These are phyloP conservation scores for Xylaria multiplex DNA, from an alignment of 2,329 filamentous ascomycete genomes.

Conservation along the genomic window DNA sequence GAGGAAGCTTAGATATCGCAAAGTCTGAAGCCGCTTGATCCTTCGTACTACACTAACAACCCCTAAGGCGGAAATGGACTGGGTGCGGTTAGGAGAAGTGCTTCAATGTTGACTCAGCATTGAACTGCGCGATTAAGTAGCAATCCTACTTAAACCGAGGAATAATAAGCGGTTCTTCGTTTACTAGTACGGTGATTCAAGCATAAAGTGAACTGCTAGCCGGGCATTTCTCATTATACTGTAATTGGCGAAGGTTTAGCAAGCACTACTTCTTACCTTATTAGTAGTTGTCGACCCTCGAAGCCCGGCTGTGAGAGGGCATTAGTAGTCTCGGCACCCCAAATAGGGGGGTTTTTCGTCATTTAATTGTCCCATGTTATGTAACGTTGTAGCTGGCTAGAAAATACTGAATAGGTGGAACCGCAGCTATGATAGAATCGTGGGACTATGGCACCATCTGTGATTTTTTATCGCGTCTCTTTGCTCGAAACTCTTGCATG, in stretches of 20 bases:
- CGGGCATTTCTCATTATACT: too few relatives aligned
- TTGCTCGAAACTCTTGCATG: conserved; percentile 30
- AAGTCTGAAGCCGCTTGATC: not conserved
- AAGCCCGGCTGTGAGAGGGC: not conserved
- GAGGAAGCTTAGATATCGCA: not conserved
- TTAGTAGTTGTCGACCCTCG: not conserved
- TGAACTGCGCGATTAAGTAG: too few relatives aligned
- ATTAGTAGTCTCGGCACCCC: too few relatives aligned
- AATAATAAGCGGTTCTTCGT: too few relatives aligned
- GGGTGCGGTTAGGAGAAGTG: too few relatives aligned
- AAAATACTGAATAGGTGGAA: conserved; percentile 12
- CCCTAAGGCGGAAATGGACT: not conserved
- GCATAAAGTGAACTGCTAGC: too few relatives aligned
- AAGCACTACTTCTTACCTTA: not conserved
- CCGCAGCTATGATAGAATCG: not conserved
- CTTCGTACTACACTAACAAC: not conserved
- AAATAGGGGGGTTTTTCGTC: not conserved
- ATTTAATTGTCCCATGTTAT: not conserved
- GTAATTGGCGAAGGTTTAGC: too few relatives aligned
- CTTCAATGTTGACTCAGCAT: too few relatives aligned
- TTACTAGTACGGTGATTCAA: too few relatives aligned
- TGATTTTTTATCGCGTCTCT: conserved; percentile 42
- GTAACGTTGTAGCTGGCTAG: not conserved
- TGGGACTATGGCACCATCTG: conserved; percentile 42
- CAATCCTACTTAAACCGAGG: too few relatives aligned